Evolutionary conservation across 2,329 filamentous ascomycete genomes (phyloP), one percentile per base, ranked within the genome.

Genomic region (Pseudogymnoascus sp.): DNA sequence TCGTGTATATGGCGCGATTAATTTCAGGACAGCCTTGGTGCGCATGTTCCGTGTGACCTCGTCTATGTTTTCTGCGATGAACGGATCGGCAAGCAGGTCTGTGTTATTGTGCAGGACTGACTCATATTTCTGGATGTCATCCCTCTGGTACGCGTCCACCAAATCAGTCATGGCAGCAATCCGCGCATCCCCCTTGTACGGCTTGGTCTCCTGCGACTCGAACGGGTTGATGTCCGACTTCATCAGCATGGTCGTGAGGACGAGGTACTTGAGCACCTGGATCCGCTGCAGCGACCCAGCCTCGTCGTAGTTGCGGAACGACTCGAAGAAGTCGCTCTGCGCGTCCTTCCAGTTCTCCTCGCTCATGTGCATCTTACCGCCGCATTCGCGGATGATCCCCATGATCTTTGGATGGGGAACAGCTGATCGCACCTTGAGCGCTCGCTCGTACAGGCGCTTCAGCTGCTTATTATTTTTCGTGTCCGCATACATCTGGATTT

Each of bases 301-400:
- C 79, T 99, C 95, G 74, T 99, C 95, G 78, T 97, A 99, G 78
- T 97, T 97, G 64, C 93, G 90, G 80, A 99, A 99, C 0, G 93
- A 96, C 76, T 99, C 95, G 76, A 97, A 97, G 77, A 99, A 99
- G 79, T 97, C 95, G 70, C 87, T 93, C 77, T 97, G 93, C 0
- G 95, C 95, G 72, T 93, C 91, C 75, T 95, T 91, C 95, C 95
- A 99, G 75, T 97, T 97, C 79, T 97, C 95, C 81, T 99, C 95
- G 75, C 90, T 95, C 95, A 99, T 97, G 79, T 97, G 93, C 95
- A 99, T 99, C 81, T 99, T 99, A 70, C 95, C 95, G 71, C 95
- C 95, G 74, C 95, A 99, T 78, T 99, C 95, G 63, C 93, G 89
- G 73, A 99, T 99, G 75, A 99, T 93, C 61, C 95, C 95, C 91